Evolutionary conservation across 169 alveolate species (phyloP), one percentile per base, ranked within the genome.

Genomic region (Cryptosporidium parvum): DNA sequence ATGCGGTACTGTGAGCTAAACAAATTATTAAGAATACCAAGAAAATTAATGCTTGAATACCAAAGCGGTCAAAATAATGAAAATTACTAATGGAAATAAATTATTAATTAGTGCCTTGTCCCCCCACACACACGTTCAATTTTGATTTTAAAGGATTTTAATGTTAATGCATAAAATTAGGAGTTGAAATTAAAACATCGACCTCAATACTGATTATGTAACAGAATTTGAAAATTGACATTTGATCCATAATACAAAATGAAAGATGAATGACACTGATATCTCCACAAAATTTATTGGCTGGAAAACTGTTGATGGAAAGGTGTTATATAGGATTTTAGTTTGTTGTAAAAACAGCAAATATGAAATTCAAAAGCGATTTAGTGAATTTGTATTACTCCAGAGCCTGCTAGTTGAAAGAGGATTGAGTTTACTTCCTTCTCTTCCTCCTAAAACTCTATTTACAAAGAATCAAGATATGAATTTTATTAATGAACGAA

Each of bases 361-460:
- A 80, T 80, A 80, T 80, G 80, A 62, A 42, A 29, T 80, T 48
- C 73, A 80, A 42, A 80, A 80, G 48, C 75, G 89, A 18, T 80
- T 59, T 31, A 80, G 89, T 14, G 89, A 80, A 14, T 80, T 80
- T 80, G 44, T 65, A 62, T 52, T 80, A 21, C 68, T 80, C 2
- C 89, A 80, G 12, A 37, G 75, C 21, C 44, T 80, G 26, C 35
- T 80, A 21, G 18, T 62, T 14, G 89, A 80, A 44, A 59, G 70
- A 8, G 89, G 89, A 9, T 62, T 80, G n/a, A 42, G 75, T 12
- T 14, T 80, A 44, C 52, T 80, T 9, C 89, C 89, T 14, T 80
- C 89, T 12, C 68, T 80, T 18, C 89, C 89, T 44, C 89, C 89
- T 14, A 80, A 80, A 65, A 80, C 89, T n/a, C 31, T 80, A 6